Percentiles rank a stretch among this genome's conserved stretches.
These are phyloP conservation scores for Leccinum imitatum DNA, from an alignment of 768 basidiomycete species.

Conservation along the genomic window DNA sequence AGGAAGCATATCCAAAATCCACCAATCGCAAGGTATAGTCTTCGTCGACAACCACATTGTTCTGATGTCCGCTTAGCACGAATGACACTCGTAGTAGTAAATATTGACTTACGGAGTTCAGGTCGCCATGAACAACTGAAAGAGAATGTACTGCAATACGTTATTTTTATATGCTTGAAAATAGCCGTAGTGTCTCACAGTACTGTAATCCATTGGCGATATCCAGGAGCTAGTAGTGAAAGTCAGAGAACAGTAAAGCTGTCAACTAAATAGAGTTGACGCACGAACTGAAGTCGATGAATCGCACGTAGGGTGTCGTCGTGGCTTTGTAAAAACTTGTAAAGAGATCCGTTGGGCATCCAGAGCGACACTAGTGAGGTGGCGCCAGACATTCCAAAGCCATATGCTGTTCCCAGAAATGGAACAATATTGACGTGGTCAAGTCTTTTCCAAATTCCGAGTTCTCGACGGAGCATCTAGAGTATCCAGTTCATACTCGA, in stretches of 20 bases:
- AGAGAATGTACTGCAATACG: not conserved
- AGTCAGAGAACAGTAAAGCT: not conserved
- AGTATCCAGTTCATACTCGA: not conserved
- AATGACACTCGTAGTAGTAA: not conserved
- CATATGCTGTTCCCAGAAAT: not conserved
- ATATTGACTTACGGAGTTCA: not conserved
- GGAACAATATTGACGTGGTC: not conserved
- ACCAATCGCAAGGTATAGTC: not conserved
- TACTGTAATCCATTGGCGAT: not conserved
- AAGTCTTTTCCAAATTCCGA: not conserved
- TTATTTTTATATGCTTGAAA: not conserved
- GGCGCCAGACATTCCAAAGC: not conserved
- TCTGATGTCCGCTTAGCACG: not conserved
- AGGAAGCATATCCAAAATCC: not conserved
- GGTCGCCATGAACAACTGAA: not conserved
- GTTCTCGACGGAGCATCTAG: not conserved
- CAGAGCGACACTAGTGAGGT: not conserved
- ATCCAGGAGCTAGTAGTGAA: not conserved
- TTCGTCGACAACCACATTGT: not conserved
- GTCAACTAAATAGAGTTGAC: not conserved
- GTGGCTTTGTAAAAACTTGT: not conserved
- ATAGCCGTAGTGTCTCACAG: not conserved
- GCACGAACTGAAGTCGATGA: not conserved
- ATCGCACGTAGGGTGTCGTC: not conserved
- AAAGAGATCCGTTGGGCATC: not conserved